Percentiles rank a stretch among this genome's conserved stretches.
phyloP scores from a whole-genome alignment of 176 grass and related monocot species.

The Avena eriantha region DNA sequence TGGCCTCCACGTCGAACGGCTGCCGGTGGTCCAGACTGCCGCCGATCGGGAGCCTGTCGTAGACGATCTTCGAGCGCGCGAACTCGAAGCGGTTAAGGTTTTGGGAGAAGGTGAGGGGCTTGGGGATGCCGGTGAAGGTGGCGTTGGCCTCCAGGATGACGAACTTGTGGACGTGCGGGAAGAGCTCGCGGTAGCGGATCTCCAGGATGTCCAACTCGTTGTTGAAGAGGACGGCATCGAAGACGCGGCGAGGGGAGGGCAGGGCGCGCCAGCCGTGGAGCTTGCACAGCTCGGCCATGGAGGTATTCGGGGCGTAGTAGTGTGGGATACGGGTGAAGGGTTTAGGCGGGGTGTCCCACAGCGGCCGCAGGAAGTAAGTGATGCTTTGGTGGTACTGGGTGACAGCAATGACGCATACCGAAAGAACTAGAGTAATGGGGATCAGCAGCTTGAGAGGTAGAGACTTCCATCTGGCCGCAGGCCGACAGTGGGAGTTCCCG shows the following conservation, averaged over 20 bases:
- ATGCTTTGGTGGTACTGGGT: conserved; percentile 53
- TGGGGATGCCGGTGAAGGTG: conserved; percentile 80
- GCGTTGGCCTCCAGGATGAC: conserved; percentile 85
- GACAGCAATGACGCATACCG: conserved; percentile 30
- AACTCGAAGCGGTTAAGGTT: conserved; percentile 62
- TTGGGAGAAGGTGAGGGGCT: conserved; percentile 63
- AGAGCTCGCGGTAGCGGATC: conserved; percentile 74
- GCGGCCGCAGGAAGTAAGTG: conserved; percentile 78
- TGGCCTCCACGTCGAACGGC: conserved; percentile 74
- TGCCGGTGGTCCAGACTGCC: conserved; percentile 16
- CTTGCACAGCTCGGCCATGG: conserved; percentile 66
- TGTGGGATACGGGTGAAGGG: conserved; percentile 81
- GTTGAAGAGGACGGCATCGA: conserved; percentile 83
- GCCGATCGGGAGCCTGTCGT: conserved; percentile 60
- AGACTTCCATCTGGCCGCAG: conserved; percentile 35
- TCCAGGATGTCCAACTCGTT: conserved; percentile 92
- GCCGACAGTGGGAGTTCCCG: conserved; percentile 7
- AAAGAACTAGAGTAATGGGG: conserved; percentile 48
- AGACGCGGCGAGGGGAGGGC: conserved; percentile 65
- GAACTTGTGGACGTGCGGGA: conserved; percentile 74
- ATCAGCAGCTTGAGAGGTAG: conserved; percentile 29
- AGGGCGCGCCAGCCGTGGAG: conserved; percentile 80
- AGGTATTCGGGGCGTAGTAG: conserved; percentile 73
- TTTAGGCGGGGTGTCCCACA: conserved; percentile 81
- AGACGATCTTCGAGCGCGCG: conserved; percentile 65